Conservation (phyloP, 2,329 filamentous ascomycete species). For the Aspergillus clavatus region DNA sequence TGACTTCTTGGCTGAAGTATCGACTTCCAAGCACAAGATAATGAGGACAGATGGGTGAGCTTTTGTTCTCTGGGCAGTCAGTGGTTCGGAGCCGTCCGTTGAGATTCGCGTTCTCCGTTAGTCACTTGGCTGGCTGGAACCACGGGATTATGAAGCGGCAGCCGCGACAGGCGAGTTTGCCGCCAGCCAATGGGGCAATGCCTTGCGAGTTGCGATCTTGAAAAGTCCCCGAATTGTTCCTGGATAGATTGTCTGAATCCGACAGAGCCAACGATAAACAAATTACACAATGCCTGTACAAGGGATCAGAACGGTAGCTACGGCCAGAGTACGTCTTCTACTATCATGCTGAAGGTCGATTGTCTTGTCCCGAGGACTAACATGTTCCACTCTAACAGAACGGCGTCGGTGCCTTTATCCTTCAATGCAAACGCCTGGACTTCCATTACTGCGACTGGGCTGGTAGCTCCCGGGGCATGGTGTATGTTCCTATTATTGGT, state of each 20-base stretch:
- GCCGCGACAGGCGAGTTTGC: conserved; percentile 22
- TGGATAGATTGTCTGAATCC: neutral
- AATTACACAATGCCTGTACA: conserved; percentile 40
- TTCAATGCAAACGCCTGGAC: conserved; percentile 93
- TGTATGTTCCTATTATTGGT: conserved; percentile 51
- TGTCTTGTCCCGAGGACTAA: conserved; percentile 3
- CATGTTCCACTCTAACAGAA: conserved; percentile 56
- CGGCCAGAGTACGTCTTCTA: conserved; percentile 49
- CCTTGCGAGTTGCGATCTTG: conserved; percentile 15
- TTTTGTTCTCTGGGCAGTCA: conserved; percentile 7
- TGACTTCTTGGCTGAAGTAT: neutral
- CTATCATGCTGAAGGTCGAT: neutral
- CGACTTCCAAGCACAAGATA: neutral
- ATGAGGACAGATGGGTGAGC: neutral
- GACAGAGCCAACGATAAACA: conserved; percentile 6
- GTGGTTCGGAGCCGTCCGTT: conserved; percentile 12
- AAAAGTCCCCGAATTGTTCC: conserved; percentile 23
- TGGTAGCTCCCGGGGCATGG: conserved; percentile 91
- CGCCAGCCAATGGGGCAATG: conserved; percentile 23
- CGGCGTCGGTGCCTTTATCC: conserved; percentile 91
- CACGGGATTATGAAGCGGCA: conserved; percentile 7
- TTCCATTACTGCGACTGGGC: conserved; percentile 98
- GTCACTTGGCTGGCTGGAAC: neutral
- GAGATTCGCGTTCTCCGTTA: conserved; percentile 19
- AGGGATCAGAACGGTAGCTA: conserved; percentile 50